Evolutionary conservation across 306 rosid genomes (phyloP), one percentile per base, ranked within the genome.

Genomic region (Rosa multiflora): DNA sequence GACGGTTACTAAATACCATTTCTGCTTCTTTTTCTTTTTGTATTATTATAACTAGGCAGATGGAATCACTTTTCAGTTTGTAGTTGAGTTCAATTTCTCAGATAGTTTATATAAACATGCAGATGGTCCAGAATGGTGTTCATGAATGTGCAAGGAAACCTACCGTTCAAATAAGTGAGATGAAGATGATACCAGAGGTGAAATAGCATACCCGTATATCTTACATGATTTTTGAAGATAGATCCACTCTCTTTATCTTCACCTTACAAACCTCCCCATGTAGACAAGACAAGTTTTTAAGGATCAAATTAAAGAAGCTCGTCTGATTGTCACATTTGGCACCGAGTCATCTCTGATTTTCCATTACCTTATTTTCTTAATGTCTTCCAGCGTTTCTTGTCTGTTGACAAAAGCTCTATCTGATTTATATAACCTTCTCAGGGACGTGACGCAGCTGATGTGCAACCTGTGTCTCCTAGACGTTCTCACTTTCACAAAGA

Each of bases 41-140:
- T 43, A 23, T 67, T 66, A 82, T 76, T 68, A 32, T 70, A 70
- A 70, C 40, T 17, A 55, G 56, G 43, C 44, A 64, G 4, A 73
- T 47, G 3, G 23, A 37, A 8, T 39, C 8, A 18, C 21, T 20
- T 72, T 44, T 26, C 56, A 40, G 55, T 47, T 71, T 52, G 13
- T 52, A 32, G 11, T 56, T 74, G 61, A 26, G 76, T 62, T 75
- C 70, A 21, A 21, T 75, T 68, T 56, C 70, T 21, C 70, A 58
- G 52, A 53, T 58, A 12, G 37, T 78, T 83, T 69, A 49, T 64
- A 70, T 83, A 87, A 48, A 76, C 73, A 39, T 86, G 78, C 92
- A 95, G 98, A 81, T 91, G 97, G 98, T 95, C 87, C 89, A 86
- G 79, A 82, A 76, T 62, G 99, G 99, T 43, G 85, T 46, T 64